Conservation (phyloP, 805 yeast species). For the Blastobotrys robertii region DNA sequence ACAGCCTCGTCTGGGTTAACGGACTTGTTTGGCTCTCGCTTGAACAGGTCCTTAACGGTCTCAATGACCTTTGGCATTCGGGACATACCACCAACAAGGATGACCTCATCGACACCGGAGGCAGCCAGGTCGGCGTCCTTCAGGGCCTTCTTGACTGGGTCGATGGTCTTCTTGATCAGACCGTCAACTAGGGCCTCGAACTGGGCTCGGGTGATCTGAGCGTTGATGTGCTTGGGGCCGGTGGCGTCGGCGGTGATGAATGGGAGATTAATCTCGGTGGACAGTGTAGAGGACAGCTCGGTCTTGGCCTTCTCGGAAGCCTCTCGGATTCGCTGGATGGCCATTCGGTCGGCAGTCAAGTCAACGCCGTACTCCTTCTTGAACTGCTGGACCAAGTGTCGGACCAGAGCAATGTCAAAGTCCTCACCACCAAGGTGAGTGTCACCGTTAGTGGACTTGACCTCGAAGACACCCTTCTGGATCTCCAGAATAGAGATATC, state of each 20-base stretch:
- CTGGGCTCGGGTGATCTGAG: slow-evolving; percentile 56
- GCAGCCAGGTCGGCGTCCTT: slow-evolving; percentile 67
- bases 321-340: slow-evolving; percentile 78
- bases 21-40: slow-evolving; percentile 77
- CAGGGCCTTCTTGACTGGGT: slow-evolving; percentile 72
- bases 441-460: slow-evolving; percentile 95
- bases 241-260: slow-evolving; percentile 81
- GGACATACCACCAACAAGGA: slow-evolving; percentile 85
- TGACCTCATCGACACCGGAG: slow-evolving; percentile 65
- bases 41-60: slow-evolving; percentile 67
- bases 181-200: slow-evolving; percentile 58
- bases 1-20: slow-evolving; percentile 95
- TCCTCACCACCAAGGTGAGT: slow-evolving; percentile 92
- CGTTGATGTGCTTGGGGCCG: slow-evolving; percentile 71
- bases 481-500: slow-evolving; percentile 95
- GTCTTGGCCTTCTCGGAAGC: slow-evolving; percentile 87
- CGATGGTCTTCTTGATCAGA: slow-evolving; percentile 61
- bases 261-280: slow-evolving; percentile 71
- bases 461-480: slow-evolving; percentile 96
- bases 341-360: slow-evolving; percentile 56
- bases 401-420: slow-evolving; percentile 77
- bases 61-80: slow-evolving; percentile 83
- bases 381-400: slow-evolving; percentile 73
- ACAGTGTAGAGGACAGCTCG: slow-evolving; percentile 65
- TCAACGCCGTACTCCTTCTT: slow-evolving; percentile 64